Evolutionary conservation across 2,329 filamentous ascomycete genomes (phyloP), one percentile per base, ranked within the genome.

Genomic region (Penicillium concentricum): DNA sequence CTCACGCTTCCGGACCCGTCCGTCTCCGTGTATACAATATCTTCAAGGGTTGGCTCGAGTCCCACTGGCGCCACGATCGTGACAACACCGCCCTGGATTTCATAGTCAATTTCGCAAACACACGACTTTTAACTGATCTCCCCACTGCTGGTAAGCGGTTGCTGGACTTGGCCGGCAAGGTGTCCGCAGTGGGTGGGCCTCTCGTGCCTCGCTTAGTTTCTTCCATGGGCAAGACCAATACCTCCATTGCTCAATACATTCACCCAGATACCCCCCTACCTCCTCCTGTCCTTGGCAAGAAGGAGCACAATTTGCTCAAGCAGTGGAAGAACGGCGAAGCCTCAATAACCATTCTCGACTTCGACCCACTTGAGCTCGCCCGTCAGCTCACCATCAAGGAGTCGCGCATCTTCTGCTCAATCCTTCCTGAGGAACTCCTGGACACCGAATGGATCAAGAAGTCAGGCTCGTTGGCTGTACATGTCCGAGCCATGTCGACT

Each of bases 31-130:
- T 97, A 1, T 97, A 95, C 79, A 97, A 99, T 71, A 88, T 92
- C 55, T 91, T 99, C 81, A 99, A 99, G 75, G 90, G 90, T 41
- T 99, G 94, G 94, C 80, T 99, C 20, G 94, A 97, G 77, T 94
- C 90, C 7, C 92, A 99, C 74, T 99, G 94, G 93, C 86, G 89
- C 46, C 86, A 91, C 61, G 86, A 91, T 57, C 86, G 87, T 12
- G 94, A 99, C 71, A 84, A 85, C 51, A 82, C 85, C 13, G 91
- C 92, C 1, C 80, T 99, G 9, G 80, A 83, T 0, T 79, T 89
- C 47, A 95, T 99, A 61, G 81, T 88, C 34, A 80, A 85, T 1
- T 99, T 99, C 73, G 92, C 93, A 2, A 85, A 88, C 63, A 82
- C 83, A 45, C 88, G 88, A 62, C 81, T 99, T 8, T 80, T 81